Evolutionary conservation across 2,329 filamentous ascomycete species (phyloP).

Genomic region (Tolypocladium sp.): DNA sequence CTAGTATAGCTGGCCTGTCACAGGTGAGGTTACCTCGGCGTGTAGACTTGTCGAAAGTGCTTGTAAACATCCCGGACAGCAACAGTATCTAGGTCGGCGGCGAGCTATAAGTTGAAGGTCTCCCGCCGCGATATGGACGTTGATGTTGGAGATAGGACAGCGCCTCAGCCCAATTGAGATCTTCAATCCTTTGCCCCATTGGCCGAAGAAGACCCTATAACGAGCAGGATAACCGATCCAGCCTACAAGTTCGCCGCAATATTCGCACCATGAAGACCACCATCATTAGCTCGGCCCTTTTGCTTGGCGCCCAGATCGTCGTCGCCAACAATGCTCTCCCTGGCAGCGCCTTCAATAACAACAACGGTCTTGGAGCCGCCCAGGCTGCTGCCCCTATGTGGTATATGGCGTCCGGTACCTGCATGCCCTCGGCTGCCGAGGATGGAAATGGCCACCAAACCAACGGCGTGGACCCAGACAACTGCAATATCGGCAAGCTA

Average conservation of each 20-base stretch:
- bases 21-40: too few species aligned
- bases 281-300: not conserved
- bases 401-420: not conserved
- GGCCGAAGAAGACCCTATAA: too few species aligned
- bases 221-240: not conserved
- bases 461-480: not conserved
- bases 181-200: not conserved
- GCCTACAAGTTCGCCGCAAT: not conserved
- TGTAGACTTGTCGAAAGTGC: too few species aligned
- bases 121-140: too few species aligned
- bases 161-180: not conserved
- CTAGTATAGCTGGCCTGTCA: too few species aligned
- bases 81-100: too few species aligned
- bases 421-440: not conserved
- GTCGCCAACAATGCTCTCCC: not conserved
- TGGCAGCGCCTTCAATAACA: not conserved
- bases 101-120: too few species aligned
- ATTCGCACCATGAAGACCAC: not conserved
- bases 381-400: not conserved
- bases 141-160: too few species aligned
- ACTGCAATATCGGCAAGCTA: not conserved
- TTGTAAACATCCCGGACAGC: too few species aligned
- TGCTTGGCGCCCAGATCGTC: not conserved
- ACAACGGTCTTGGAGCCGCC: not conserved
- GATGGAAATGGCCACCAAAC: not conserved